A percentile compares a stretch with the other conserved stretches of the same genome.
phyloP scores from a whole-genome alignment of 179 eudicot species.

The Vitellaria paradoxa region DNA sequence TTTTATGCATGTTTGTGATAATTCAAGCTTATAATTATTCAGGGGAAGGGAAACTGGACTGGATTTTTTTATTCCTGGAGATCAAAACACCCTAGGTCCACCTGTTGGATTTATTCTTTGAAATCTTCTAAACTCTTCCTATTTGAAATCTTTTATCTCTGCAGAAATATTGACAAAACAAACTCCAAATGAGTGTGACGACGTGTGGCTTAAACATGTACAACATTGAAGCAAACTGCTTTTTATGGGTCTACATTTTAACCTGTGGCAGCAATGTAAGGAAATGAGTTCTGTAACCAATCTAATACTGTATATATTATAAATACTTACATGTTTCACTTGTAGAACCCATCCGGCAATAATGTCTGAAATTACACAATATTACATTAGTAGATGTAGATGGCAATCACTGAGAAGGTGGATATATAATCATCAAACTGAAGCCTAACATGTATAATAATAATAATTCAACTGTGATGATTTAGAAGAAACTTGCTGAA shows the following conservation, averaged over 20 bases:
- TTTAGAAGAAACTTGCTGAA: not conserved
- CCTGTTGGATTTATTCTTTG: not conserved
- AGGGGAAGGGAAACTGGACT: not conserved
- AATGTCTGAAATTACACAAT: constrained; percentile 49
- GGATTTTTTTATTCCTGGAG: not conserved
- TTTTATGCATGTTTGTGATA: no score
- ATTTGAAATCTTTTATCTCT: not conserved
- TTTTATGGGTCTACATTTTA: not conserved
- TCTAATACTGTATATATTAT: not conserved
- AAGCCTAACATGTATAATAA: not conserved
- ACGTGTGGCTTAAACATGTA: not conserved
- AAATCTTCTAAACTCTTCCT: not conserved
- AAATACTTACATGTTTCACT: constrained; percentile 46
- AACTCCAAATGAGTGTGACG: not conserved
- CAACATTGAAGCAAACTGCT: not conserved
- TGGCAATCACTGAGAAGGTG: constrained; percentile 7
- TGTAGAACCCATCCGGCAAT: constrained; percentile 80
- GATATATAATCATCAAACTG: not conserved
- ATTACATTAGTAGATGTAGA: constrained; percentile 15
- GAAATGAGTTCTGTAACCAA: not conserved
- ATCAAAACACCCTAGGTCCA: not conserved
- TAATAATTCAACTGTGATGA: not conserved
- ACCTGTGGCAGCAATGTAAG: not conserved
- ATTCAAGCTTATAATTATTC: not conserved
- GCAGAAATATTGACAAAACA: not conserved